Evolutionary conservation across 179 eudicot genomes (phyloP).

Genomic region (Silene vulgaris): DNA sequence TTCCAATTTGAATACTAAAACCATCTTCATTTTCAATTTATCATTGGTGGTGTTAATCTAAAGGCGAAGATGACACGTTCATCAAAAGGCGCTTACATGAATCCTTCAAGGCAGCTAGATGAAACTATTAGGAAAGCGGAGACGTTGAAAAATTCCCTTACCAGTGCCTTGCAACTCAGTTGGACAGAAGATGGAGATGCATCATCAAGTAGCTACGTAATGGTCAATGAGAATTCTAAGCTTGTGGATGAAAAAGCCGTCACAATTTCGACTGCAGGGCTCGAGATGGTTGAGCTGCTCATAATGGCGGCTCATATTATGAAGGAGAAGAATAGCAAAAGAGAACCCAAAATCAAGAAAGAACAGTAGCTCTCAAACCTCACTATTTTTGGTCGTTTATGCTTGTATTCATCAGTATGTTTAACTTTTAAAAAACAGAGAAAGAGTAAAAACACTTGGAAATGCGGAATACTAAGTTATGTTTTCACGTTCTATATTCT

Average conservation of each 20-base stretch:
- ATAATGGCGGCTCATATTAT: conserved; percentile 58
- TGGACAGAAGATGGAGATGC: conserved; percentile 64
- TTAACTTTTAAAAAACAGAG: not conserved
- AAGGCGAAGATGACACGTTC: conserved; percentile 50
- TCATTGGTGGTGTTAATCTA: not conserved
- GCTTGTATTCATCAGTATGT: too few species aligned
- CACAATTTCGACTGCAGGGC: conserved; percentile 72
- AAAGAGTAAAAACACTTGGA: not conserved
- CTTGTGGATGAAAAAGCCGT: conserved; percentile 43
- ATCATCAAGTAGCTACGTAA: conserved; percentile 28
- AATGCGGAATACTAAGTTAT: not conserved
- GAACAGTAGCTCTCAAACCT: not conserved
- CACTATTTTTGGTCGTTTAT: too few species aligned
- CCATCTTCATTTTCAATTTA: not conserved
- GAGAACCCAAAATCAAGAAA: conserved; percentile 7
- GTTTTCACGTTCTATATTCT: not conserved
- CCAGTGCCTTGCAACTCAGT: conserved; percentile 74
- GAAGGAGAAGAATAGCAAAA: conserved; percentile 34
- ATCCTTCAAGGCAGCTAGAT: conserved; percentile 36
- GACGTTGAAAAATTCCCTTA: conserved; percentile 57
- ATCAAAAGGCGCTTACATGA: conserved; percentile 23
- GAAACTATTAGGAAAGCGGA: conserved; percentile 57
- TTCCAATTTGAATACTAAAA: too few species aligned
- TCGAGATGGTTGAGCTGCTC: conserved; percentile 84
- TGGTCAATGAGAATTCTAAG: conserved; percentile 24